Evolutionary conservation across 495 filamentous ascomycete genomes (phyloP), one percentile per base, ranked within the genome.

Genomic region (Neurospora hispaniola): DNA sequence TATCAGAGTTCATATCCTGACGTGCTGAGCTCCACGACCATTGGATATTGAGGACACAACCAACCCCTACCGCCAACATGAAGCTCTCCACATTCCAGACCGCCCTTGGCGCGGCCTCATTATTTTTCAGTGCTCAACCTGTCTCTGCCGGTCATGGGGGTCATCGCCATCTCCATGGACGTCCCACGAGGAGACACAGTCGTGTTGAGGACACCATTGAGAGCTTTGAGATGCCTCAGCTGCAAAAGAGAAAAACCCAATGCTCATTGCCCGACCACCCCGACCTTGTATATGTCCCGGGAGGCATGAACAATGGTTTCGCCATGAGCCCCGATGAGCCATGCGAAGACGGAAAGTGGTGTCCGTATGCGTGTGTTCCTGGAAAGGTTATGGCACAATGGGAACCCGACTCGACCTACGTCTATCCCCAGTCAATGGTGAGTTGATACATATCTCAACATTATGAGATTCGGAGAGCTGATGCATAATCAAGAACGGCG

Each of bases 321-420:
- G 93, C 92, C 42, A 90, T 96, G 88, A 91, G 90, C 77, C 91
- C 91, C 9, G 88, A 96, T 81, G 87, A 93, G 78, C 79, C 87
- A 35, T 96, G 93, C 78, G 81, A 82, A 66, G 86, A 90, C 7
- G 91, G 89, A 18, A 88, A 82, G 72, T 94, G 89, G 80, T 96
- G 93, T 77, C 93, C 93, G 5, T 90, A 92, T 73, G 93, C 93
- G 48, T 96, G 92, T 74, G 90, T 89, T 48, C 79, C 92, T 0
- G 92, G 92, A 40, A 86, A 93, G 79, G 86, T 94, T 16, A 92
- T 90, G 82, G 88, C 89, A 75, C 93, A 96, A 80, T 96, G 93
- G 93, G 88, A 93, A 79, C 80, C 88, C 35, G 88, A 88, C 42
- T 92, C 90, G 9, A 85, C 83, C 3, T 94, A 94, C 78, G 80